Evolutionary conservation across 179 eudicot genomes (phyloP), one percentile per base, ranked within the genome.

Genomic region (Amaranthus tricolor): DNA sequence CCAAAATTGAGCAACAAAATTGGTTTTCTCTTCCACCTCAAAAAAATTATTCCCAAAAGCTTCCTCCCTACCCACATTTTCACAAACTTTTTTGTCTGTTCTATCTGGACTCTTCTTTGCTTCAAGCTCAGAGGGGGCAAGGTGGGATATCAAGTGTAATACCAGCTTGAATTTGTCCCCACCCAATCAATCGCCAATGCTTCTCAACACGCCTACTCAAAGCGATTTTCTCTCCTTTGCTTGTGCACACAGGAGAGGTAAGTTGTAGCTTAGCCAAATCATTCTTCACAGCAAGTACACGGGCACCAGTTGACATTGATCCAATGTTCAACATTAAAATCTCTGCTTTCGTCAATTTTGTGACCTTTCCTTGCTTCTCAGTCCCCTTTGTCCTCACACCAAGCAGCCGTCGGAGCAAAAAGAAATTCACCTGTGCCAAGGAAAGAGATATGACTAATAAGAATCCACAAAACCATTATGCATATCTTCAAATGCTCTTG

Each of bases 161-260:
- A 61, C 97, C 98, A 19, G 93, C 93, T 79, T 90, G 96, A 82
- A 93, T 92, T 78, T 92, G 91, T 55, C 98, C 98, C 98, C 98
- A 94, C 4, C 98, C 98, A 13, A 92, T 94, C 9, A 92, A 88
- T 53, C 97, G 93, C 96, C 98, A 92, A 73, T 94, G 98, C 88
- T 90, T 90, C 86, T 94, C 98, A 7, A 94, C 92, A 65, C 98
- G 86, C 20, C 98, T 79, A 73, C 98, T 94, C n/a, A 94, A 87
- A 5, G 98, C 98, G 16, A 94, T 86, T 72, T 94, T 92, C 88
- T 90, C 97, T 2, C 94, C 96, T 81, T 73, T 86, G 89, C 93
- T 92, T n/a, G 98, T 92, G 86, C 98, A 94, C 15, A 94, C 98
- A 0, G 94, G 98, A 57, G 97, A 92, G 1, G 97, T 94, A 31